Percentiles rank a stretch among this genome's conserved stretches.
phyloP scores from a whole-genome alignment of 352 stramenopile species.

The Thalassiosira hispida region DNA sequence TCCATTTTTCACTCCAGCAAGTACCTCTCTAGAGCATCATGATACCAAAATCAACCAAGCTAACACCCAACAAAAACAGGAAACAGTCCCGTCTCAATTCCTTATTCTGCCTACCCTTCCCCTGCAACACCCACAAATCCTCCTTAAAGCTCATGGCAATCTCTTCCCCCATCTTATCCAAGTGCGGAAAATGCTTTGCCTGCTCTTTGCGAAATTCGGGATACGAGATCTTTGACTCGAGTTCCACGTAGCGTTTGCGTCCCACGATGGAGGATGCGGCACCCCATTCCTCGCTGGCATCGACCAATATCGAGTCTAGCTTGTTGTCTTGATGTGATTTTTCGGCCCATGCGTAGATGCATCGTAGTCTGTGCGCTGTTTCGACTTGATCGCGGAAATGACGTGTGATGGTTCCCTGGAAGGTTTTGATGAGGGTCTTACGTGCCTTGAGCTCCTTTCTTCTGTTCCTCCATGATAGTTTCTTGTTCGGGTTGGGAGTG shows the following conservation, averaged over 20 bases:
- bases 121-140: constrained; percentile 81
- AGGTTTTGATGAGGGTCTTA: constrained; percentile 72
- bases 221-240: constrained; percentile 81
- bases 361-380: constrained; percentile 79
- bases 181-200: constrained; percentile 75
- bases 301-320: constrained; percentile 78
- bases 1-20: not conserved
- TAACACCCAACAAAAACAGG: constrained; percentile 78
- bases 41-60: constrained; percentile 74
- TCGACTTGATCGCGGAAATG: constrained; percentile 84
- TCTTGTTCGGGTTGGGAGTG: constrained; percentile 15
- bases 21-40: constrained; percentile 44
- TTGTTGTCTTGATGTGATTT: constrained; percentile 84
- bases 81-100: constrained; percentile 74
- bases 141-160: constrained; percentile 80
- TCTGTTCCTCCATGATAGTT: constrained; percentile 70
- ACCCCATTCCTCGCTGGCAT: constrained; percentile 62
- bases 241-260: constrained; percentile 83
- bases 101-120: constrained; percentile 72
- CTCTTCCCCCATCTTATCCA: constrained; percentile 77
- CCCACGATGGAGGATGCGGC: constrained; percentile 57
- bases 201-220: constrained; percentile 81
- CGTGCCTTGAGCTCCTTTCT: constrained; percentile 60
- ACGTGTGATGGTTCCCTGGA: constrained; percentile 54
- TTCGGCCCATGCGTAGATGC: constrained; percentile 84